phyloP scores from a whole-genome alignment of 345 rosid genomes.

The Garcia nutans region DNA sequence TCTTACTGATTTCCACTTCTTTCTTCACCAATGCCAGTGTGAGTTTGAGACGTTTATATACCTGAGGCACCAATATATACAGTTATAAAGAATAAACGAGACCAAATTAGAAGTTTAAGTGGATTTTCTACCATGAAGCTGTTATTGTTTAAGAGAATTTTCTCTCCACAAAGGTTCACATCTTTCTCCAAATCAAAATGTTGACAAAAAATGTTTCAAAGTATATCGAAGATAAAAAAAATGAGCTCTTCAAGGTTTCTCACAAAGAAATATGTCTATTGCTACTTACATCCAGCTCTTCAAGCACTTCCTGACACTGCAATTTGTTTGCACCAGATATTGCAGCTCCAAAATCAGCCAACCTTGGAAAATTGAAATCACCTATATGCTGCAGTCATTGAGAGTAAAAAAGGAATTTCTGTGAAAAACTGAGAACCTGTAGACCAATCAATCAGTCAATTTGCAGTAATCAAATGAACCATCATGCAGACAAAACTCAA shows the following conservation, averaged over 20 bases:
- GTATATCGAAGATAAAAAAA: slow-evolving; percentile 9
- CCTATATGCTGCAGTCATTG: slow-evolving; percentile 78
- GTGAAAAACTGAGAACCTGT: background rate
- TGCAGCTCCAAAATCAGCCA: slow-evolving; percentile 99
- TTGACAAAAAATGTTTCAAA: slow-evolving; percentile 1
- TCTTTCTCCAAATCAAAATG: background rate
- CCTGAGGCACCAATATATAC: slow-evolving; percentile 39
- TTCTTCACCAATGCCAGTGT: slow-evolving; percentile 87
- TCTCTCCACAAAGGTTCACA: background rate
- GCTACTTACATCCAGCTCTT: slow-evolving; percentile 91
- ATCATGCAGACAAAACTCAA: background rate
- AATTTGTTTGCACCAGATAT: slow-evolving; percentile 90
- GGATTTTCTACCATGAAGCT: no score
- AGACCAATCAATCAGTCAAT: background rate
- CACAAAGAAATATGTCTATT: slow-evolving; percentile 12
- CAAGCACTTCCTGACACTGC: slow-evolving; percentile 88
- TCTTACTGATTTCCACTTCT: slow-evolving; percentile 96
- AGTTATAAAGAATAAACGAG: background rate
- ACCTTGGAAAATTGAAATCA: slow-evolving; percentile 79
- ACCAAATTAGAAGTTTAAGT: background rate
- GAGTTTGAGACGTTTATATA: slow-evolving; percentile 81
- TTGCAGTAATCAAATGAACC: background rate
- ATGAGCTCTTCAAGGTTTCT: background rate
- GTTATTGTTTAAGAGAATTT: no score
- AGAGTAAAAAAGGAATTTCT: slow-evolving; percentile 2